Base-by-base conservation (phyloP, 140 eudicot genomes). In the Bidens hawaiensis region DNA sequence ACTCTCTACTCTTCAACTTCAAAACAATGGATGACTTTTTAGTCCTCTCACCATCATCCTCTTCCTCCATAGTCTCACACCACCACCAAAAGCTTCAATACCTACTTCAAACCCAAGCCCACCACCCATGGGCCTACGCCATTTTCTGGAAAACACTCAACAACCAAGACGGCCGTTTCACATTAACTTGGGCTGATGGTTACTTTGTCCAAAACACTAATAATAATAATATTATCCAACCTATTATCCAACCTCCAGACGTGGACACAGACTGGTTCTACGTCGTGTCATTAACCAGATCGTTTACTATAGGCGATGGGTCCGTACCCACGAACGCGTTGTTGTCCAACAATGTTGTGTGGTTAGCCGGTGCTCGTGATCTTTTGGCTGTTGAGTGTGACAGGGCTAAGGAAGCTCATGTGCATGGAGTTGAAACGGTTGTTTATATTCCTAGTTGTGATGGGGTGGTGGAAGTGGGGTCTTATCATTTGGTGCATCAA, bases 381-480 rank as follows among this genome's bases (percentile, higher is more conserved):
- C 85, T 87, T 12, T 23, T 62, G 36, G 30, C 54, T 0, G 59
- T 63, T 45, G 67, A 71, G 38, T 91, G 98, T 25, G 89, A 73
- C 0, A 64, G 98, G 17, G 87, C 88, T 17, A 78, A 72, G 54
- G 96, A 84, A 33, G 98, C 96, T 45, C 83, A 78, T 68, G 34
- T 63, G 54, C 86, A 91, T 48, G 98, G 98, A n/a, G 47, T 91
- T 6, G 68, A 74, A 30, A 84, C 98, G 1, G 65, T 84, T 25
- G 85, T 80, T 47, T 87, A 69, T 18, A 41, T 87, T 27, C 96
- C 98, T 0, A 74, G 70, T 0, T 18, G 71, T 6, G 41, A 64
- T 27, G 98, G 98, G 2, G 96, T 91, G 4, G 78, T 91, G 7
- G 98, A 91, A 68, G 62, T 91, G 34, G 98, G 91, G 0, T 91